Conservation (phyloP, 1,284 basidiomycete species). For the Trametes pubescens region DNA sequence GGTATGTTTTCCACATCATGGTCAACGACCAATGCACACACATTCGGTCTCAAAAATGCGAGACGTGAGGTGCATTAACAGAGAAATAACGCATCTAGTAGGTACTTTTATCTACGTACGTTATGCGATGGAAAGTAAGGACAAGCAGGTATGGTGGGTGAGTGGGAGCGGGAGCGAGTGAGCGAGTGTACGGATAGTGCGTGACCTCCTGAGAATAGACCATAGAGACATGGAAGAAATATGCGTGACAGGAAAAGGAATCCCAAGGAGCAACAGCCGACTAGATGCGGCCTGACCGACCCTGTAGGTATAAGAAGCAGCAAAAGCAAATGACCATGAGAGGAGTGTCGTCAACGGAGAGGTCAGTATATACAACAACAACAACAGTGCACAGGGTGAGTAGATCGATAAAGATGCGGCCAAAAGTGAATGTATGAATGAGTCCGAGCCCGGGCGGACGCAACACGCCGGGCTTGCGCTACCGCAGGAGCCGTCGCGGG, state of each 20-base stretch:
- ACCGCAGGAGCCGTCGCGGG: conserved; percentile 29
- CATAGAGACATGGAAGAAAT: neutral
- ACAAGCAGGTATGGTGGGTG: neutral
- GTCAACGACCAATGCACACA: too few relatives aligned
- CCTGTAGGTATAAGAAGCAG: conserved; percentile 14
- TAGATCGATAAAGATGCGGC: neutral
- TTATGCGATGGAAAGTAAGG: neutral
- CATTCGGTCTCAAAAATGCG: neutral
- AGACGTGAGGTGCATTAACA: conserved; percentile 15
- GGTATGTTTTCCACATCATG: too few relatives aligned
- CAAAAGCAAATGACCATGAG: too few relatives aligned
- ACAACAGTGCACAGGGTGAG: neutral
- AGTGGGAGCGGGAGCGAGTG: conserved; percentile 1
- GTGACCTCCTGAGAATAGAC: neutral
- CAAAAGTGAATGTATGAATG: neutral
- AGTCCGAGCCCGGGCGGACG: neutral
- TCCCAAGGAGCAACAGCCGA: neutral
- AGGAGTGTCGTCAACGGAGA: neutral
- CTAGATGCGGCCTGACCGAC: conserved; percentile 13
- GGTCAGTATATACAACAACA: neutral
- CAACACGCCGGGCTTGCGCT: too few relatives aligned
- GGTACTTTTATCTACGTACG: conserved; percentile 26
- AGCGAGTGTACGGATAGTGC: conserved; percentile 5
- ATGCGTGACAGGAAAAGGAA: neutral
- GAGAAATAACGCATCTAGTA: conserved; percentile 15